Percentiles rank a stretch among this genome's conserved stretches.
These are phyloP conservation scores for Lachnum nothofagi DNA, from an alignment of 2,329 filamentous ascomycete species.

Conservation along the genomic window DNA sequence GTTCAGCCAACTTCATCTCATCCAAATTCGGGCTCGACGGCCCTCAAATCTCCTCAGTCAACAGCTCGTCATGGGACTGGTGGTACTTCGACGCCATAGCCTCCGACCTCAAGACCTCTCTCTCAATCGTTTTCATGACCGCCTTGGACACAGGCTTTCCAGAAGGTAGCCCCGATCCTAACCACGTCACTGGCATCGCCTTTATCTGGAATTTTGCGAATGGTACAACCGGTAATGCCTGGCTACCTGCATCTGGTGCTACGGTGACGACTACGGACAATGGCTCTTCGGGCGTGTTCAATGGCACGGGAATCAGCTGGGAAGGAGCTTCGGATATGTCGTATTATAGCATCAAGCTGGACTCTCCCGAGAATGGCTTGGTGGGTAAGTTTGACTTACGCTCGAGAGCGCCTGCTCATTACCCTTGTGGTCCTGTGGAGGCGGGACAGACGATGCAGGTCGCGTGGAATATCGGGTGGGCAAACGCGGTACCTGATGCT, in stretches of 20 bases:
- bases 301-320: slow-evolving; percentile 14
- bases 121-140: slow-evolving; percentile 34
- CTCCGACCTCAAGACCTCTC: slow-evolving; percentile 22
- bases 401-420: slow-evolving; percentile 23
- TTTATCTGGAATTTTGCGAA: slow-evolving; percentile 13
- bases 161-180: slow-evolving; percentile 17
- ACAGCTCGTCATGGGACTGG: slow-evolving; percentile 28
- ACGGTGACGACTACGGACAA: slow-evolving; percentile 11
- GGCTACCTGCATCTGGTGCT: slow-evolving; percentile 10
- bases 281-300: slow-evolving; percentile 14
- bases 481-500: slow-evolving; percentile 35
- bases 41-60: slow-evolving; percentile 21
- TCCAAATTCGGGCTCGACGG: slow-evolving; percentile 12
- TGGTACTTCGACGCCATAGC: slow-evolving; percentile 40
- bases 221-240: slow-evolving; percentile 7
- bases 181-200: slow-evolving; percentile 7
- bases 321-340: slow-evolving; percentile 12
- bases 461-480: slow-evolving; percentile 37
- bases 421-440: slow-evolving; percentile 24
- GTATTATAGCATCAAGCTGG: slow-evolving; percentile 12
- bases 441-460: slow-evolving; percentile 24
- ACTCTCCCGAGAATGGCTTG: slow-evolving; percentile 13
- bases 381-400: slow-evolving; percentile 13
- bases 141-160: slow-evolving; percentile 34
- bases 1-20: slow-evolving; percentile 83